Conservation (phyloP, 805 yeast species). For the Aciculoconidium aculeatum region DNA sequence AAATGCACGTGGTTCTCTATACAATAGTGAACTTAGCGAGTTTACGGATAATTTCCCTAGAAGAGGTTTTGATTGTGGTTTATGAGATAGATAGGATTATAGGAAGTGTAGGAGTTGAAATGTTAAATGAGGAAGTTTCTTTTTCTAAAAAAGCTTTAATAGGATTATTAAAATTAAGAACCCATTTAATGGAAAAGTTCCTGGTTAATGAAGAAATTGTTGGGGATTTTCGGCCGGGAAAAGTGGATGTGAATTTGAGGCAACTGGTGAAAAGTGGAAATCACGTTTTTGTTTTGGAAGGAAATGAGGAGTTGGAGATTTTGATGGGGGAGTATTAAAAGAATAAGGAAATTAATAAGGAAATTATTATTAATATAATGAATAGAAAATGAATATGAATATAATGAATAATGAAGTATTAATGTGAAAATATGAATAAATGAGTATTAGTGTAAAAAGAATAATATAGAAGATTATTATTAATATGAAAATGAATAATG, state of each 20-base stretch:
- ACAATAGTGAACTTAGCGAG: constrained; percentile 34
- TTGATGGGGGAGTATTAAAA: too few species aligned
- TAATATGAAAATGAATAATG: too few species aligned
- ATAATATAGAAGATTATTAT: too few species aligned
- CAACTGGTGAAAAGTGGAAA: constrained; percentile 8
- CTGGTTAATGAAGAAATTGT: constrained; percentile 17
- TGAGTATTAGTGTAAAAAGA: too few species aligned
- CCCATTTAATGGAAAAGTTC: constrained; percentile 15
- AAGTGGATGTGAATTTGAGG: constrained; percentile 28
- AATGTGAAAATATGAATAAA: too few species aligned
- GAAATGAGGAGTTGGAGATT: too few species aligned
- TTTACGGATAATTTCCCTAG: constrained; percentile 37
- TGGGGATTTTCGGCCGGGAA: constrained; percentile 23
- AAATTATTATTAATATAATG: too few species aligned
- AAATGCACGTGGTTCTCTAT: constrained; percentile 18
- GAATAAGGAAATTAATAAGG: too few species aligned
- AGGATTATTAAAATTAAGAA: constrained; percentile 14
- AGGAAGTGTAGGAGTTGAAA: constrained; percentile 35
- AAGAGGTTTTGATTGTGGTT: constrained; percentile 46
- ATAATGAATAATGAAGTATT: too few species aligned
- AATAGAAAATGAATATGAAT: too few species aligned
- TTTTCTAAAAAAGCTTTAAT: constrained; percentile 8
- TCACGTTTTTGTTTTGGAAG: too few species aligned
- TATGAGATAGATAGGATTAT: constrained; percentile 39
- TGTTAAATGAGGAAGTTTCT: constrained; percentile 18